phyloP scores from a whole-genome alignment of 2,329 filamentous ascomycete species.

The Neurospora crassa region DNA sequence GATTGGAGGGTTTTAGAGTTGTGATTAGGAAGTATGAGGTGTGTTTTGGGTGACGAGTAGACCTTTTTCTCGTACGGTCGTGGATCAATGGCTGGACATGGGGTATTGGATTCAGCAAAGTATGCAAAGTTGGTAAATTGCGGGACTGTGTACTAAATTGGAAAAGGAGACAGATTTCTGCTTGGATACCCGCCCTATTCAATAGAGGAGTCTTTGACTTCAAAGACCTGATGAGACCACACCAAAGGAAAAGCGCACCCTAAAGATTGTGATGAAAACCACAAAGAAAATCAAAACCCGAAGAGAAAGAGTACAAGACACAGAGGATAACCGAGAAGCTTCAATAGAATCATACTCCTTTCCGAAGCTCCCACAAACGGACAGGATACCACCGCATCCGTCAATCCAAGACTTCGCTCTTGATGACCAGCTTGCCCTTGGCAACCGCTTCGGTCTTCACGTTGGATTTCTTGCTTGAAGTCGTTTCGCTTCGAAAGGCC shows the following conservation, averaged over 20 bases:
- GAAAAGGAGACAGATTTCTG: background rate
- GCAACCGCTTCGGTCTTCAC: background rate
- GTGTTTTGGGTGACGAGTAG: background rate
- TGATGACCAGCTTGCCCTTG: background rate
- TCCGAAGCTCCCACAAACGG: background rate
- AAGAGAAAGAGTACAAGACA: background rate
- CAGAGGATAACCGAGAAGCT: background rate
- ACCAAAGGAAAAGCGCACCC: background rate
- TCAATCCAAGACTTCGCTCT: background rate
- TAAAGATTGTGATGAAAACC: background rate
- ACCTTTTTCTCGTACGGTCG: background rate
- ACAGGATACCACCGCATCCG: background rate
- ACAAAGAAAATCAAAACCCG: background rate
- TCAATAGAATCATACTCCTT: background rate
- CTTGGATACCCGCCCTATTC: background rate
- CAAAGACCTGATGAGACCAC: background rate
- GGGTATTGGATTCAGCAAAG: background rate
- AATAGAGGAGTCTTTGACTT: background rate
- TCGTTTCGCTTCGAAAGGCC: background rate
- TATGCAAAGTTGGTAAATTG: background rate
- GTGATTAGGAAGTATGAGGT: background rate
- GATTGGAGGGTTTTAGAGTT: conserved; percentile 38
- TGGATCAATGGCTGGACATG: background rate
- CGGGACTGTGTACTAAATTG: background rate
- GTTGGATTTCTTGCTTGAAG: background rate